A percentile compares a stretch with the other conserved stretches of the same genome.
These are phyloP conservation scores for Vicia sativa DNA, from an alignment of 306 rosid species.

Conservation along the genomic window DNA sequence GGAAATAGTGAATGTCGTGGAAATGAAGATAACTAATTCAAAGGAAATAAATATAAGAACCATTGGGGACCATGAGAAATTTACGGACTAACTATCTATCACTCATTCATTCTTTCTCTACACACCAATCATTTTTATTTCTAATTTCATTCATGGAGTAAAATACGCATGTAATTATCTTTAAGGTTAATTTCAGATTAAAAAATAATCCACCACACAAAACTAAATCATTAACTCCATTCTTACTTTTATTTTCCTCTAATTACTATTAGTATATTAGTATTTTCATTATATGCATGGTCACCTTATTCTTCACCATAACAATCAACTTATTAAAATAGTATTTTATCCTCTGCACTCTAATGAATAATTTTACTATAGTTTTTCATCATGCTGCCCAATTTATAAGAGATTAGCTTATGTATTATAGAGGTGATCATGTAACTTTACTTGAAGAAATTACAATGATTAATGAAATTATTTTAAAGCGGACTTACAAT, in stretches of 20 bases:
- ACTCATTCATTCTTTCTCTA: constrained; percentile 24
- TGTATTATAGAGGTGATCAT: no score
- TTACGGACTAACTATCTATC: constrained; percentile 19
- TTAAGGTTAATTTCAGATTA: constrained; percentile 20
- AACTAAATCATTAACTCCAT: not conserved
- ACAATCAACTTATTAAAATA: no score
- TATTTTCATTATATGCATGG: no score
- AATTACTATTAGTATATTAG: no score
- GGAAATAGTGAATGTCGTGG: not conserved
- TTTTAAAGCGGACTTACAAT: no score
- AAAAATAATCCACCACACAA: not conserved
- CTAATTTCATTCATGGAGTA: constrained; percentile 12
- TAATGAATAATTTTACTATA: no score
- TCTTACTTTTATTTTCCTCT: not conserved
- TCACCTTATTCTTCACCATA: no score
- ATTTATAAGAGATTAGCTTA: no score
- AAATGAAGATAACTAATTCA: constrained; percentile 36
- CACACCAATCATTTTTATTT: not conserved
- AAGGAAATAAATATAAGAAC: constrained; percentile 44
- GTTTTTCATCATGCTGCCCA: no score
- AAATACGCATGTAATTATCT: constrained; percentile 17
- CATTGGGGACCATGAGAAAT: constrained; percentile 37
- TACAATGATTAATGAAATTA: no score
- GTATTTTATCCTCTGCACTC: no score
- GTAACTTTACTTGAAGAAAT: no score